A percentile compares a stretch with the other conserved stretches of the same genome.
Conservation (phyloP, 2,329 filamentous ascomycete genomes). For the Dothideomycetes sp. region DNA sequence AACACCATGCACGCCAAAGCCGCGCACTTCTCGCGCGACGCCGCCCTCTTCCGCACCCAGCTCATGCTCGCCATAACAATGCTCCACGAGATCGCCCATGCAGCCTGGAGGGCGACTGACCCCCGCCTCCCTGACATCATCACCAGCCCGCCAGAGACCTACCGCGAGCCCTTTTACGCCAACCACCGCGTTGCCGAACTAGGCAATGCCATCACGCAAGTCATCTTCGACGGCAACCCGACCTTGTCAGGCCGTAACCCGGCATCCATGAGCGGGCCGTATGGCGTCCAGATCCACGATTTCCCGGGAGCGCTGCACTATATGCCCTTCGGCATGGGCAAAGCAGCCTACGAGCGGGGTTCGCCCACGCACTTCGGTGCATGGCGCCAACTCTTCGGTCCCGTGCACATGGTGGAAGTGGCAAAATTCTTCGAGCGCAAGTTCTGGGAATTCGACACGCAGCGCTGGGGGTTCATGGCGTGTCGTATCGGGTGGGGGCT, state of each 20-base stretch:
- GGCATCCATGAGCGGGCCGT: neutral
- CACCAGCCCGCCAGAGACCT: too few relatives aligned
- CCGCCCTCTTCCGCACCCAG: neutral
- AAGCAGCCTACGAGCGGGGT: too few relatives aligned
- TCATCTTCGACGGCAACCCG: neutral
- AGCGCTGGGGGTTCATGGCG: too few relatives aligned
- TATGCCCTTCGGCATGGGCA: too few relatives aligned
- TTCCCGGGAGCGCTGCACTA: too few relatives aligned
- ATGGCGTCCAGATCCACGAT: neutral
- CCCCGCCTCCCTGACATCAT: neutral
- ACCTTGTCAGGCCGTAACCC: neutral
- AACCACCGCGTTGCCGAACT: neutral
- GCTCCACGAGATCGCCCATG: constrained; percentile 2
- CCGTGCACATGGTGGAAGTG: too few relatives aligned
- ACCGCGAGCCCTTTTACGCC: neutral
- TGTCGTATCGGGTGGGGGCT: too few relatives aligned
- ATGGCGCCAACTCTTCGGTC: too few relatives aligned
- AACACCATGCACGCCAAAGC: neutral
- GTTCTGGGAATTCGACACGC: too few relatives aligned
- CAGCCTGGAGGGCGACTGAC: neutral
- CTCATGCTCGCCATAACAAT: neutral
- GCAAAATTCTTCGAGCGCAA: too few relatives aligned
- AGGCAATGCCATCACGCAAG: neutral
- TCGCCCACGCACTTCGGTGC: too few relatives aligned
- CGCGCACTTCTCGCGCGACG: neutral